phyloP scores from a whole-genome alignment of 1,139 yeast species.

The Saccharomyces hybrid region DNA sequence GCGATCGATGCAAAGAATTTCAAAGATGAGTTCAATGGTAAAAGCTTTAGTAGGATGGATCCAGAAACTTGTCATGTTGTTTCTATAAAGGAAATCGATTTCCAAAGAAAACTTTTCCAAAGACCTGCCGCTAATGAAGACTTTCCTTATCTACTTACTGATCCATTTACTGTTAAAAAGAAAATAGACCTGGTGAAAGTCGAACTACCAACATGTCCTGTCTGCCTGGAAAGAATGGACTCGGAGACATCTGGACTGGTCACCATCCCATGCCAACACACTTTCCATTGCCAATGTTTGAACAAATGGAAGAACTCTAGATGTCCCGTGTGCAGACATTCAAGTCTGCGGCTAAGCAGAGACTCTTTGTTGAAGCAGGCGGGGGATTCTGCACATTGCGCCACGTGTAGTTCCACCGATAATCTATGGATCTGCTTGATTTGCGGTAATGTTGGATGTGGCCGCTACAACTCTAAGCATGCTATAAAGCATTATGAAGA shows the following conservation, averaged over 20 bases:
- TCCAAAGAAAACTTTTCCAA: conserved; percentile 26
- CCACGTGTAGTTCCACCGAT: conserved; percentile 49
- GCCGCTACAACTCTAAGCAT: conserved; percentile 81
- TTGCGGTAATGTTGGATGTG: conserved; percentile 88
- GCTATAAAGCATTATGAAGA: conserved; percentile 73
- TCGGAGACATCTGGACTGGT: conserved; percentile 70
- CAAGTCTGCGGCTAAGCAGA: conserved; percentile 36
- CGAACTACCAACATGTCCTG: conserved; percentile 91
- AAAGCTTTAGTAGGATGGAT: conserved; percentile 64
- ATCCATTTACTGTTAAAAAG: conserved; percentile 46
- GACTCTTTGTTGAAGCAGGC: conserved; percentile 33
- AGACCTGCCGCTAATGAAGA: conserved; percentile 9
- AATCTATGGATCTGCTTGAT: conserved; percentile 87
- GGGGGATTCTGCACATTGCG: conserved; percentile 25
- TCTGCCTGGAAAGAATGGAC: conserved; percentile 87
- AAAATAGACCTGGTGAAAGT: conserved; percentile 25
- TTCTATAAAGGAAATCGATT: conserved; percentile 50
- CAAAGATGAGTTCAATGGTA: conserved; percentile 35
- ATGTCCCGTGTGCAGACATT: conserved; percentile 87
- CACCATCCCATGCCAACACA: conserved; percentile 89
- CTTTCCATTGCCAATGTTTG: conserved; percentile 85
- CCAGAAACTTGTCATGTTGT: conserved; percentile 84
- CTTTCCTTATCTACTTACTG: conserved; percentile 64
- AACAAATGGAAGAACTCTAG: conserved; percentile 87
- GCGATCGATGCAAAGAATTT: conserved; percentile 52